These are phyloP conservation scores for Tetrapisispora iriomotensis DNA, from an alignment of 805 yeast species.

Conservation along the genomic window DNA sequence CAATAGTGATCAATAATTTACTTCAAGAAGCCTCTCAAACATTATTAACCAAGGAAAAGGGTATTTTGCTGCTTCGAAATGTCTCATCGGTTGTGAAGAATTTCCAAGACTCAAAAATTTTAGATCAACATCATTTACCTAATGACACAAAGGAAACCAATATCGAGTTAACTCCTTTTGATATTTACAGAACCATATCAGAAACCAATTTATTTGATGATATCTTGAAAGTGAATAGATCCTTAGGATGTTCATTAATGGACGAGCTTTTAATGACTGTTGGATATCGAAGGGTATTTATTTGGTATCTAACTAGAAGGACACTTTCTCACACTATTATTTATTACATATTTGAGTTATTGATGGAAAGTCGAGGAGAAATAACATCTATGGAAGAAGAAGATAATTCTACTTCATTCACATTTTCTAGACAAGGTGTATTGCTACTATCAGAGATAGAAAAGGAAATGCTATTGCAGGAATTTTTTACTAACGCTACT, in stretches of 20 bases:
- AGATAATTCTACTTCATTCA: constrained; percentile 3
- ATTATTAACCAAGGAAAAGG: constrained; percentile 11
- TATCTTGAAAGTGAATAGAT: constrained; percentile 41
- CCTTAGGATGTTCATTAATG: constrained; percentile 43
- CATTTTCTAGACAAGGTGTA: constrained; percentile 47
- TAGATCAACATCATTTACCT: constrained; percentile 18
- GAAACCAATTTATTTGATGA: constrained; percentile 40
- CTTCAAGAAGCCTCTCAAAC: constrained; percentile 13
- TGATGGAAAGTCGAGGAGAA: constrained; percentile 48
- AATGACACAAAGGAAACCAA: constrained; percentile 6
- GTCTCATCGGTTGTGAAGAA: constrained; percentile 44
- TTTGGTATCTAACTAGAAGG: constrained; percentile 60
- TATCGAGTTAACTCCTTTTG: constrained; percentile 36
- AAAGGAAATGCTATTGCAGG: constrained; percentile 57
- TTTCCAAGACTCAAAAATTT: constrained; percentile 25
- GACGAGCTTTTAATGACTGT: constrained; percentile 65
- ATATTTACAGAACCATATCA: constrained; percentile 39
- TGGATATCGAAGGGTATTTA: constrained; percentile 52
- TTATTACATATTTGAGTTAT: constrained; percentile 53
- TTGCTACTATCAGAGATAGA: constrained; percentile 50
- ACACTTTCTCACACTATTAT: constrained; percentile 46
- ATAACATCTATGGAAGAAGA: constrained; percentile 8
- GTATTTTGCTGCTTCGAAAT: constrained; percentile 23
- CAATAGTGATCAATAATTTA: constrained; percentile 10
- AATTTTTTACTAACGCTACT: constrained; percentile 50